Base-by-base conservation (phyloP, 352 stramenopile genomes). In the Peronospora tabacina region DNA sequence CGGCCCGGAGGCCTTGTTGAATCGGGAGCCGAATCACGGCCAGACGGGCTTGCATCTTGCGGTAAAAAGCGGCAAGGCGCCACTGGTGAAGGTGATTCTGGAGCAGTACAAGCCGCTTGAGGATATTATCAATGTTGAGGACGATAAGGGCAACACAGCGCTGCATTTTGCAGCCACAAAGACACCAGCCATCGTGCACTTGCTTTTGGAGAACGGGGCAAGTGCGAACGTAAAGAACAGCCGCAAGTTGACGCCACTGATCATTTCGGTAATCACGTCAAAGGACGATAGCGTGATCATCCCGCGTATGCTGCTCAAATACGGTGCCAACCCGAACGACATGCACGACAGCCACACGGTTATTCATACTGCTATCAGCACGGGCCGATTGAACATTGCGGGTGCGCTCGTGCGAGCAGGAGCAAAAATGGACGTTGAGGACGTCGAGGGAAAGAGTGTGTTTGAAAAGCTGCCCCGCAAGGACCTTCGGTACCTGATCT, bases 241-340 rank as follows among this genome's bases (percentile, higher is more conserved):
- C 28, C 82, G 82, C 41, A 88, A 87, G 59, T 76, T 90, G 32
- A 90, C 82, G 24, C 79, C 82, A 48, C 58, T 93, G 36, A 90
- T 93, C 52, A 93, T 93, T 46, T 86, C 79, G 28, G 75, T 93
- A 11, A 90, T 93, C 58, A 93, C 79, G n/a, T 87, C 79, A 33
- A 76, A 72, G 49, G 74, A 89, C 38, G 82, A 90, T 57, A 81
- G 70, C 46, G 67, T 90, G 24, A 89, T 93, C 40, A 87, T 90
- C 34, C 72, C 81, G 29, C 81, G 81, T 45, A 93, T 93, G 82
- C 72, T 93, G 47, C 74, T 93, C 35, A 93, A 93, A 61, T 93
- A 71, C 44, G 82, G 82, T 32, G 82, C 82, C 28, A 93, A 93
- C 64, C 82, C 82, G 47, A 93, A 93, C 57, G 82, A 93, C 46